phyloP scores from a whole-genome alignment of 805 yeast genomes.

The Candida yuanshanica region DNA sequence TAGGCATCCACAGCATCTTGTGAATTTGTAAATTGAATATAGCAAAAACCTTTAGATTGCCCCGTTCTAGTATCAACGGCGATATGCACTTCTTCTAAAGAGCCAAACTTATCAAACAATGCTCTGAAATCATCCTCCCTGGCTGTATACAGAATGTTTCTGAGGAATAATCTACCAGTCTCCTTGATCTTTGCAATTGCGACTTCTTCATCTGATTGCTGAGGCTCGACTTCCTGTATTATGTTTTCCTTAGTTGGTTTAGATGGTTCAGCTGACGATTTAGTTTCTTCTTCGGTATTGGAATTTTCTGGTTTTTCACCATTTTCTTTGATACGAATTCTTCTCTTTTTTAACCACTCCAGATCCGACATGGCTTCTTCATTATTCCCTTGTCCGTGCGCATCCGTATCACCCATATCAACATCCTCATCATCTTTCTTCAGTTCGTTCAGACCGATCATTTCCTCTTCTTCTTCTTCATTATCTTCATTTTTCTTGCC shows the following conservation, averaged over 20 bases:
- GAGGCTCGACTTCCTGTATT: slow-evolving; percentile 18
- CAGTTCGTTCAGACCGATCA: slow-evolving; percentile 38
- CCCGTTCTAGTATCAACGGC: slow-evolving; percentile 90
- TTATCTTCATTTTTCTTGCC: slow-evolving; percentile 28
- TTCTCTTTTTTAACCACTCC: slow-evolving; percentile 80
- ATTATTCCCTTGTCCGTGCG: too few species aligned
- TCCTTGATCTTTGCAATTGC: slow-evolving; percentile 45
- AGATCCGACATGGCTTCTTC: slow-evolving; percentile 62
- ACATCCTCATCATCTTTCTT: slow-evolving; percentile 20
- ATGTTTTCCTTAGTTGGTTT: slow-evolving; percentile 1
- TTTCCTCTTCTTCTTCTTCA: slow-evolving; percentile 42
- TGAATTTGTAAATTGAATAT: slow-evolving; percentile 62
- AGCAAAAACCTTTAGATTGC: slow-evolving; percentile 88
- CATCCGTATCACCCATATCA: too few species aligned
- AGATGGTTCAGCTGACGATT: slow-evolving; percentile 5
- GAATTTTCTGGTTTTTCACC: slow-evolving; percentile 20
- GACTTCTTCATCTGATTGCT: slow-evolving; percentile 39
- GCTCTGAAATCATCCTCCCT: slow-evolving; percentile 71
- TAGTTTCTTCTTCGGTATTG: slow-evolving; percentile 4
- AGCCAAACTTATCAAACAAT: slow-evolving; percentile 65
- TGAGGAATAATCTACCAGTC: slow-evolving; percentile 80
- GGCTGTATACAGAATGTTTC: slow-evolving; percentile 79
- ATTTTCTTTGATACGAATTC: slow-evolving; percentile 61
- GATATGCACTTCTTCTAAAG: slow-evolving; percentile 81
- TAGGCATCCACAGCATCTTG: slow-evolving; percentile 76